Percentiles rank a stretch among this genome's conserved stretches.
phyloP scores from a whole-genome alignment of 345 rosid genomes.

The Pseudoturritis turrita region DNA sequence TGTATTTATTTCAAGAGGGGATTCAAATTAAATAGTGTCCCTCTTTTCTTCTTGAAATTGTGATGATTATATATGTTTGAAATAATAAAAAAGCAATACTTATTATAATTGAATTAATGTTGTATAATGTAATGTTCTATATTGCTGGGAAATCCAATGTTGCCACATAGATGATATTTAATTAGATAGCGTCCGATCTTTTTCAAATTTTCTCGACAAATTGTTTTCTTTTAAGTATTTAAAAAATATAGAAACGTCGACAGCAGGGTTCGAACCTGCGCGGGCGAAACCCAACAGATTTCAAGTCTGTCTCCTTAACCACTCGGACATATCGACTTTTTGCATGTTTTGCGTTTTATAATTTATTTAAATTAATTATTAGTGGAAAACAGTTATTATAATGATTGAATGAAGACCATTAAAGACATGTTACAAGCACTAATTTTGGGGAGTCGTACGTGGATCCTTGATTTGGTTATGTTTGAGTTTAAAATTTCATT shows the following conservation, averaged over 20 bases:
- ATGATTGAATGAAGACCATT: background rate
- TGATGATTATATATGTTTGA: no score
- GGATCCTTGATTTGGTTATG: background rate
- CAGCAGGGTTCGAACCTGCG: conserved; percentile 90
- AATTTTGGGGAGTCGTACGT: background rate
- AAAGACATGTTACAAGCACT: background rate
- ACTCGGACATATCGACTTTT: conserved; percentile 93
- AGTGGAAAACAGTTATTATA: background rate
- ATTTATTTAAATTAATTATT: background rate
- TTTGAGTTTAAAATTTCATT: background rate
- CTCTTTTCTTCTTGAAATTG: no score
- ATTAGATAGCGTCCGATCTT: no score
- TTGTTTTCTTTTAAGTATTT: no score
- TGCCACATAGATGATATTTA: no score
- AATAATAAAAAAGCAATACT: no score
- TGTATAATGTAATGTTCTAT: no score
- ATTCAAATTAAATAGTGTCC: background rate
- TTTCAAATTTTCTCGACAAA: no score
- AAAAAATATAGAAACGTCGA: conserved; percentile 36
- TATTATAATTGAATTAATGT: no score
- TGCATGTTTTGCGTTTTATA: background rate
- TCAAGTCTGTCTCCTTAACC: conserved; percentile 99
- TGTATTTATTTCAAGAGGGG: background rate
- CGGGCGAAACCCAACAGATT: conserved; percentile 78
- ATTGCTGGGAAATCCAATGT: no score